phyloP scores from a whole-genome alignment of 2,329 filamentous ascomycete species.

The Pseudocercospora macadamiae region DNA sequence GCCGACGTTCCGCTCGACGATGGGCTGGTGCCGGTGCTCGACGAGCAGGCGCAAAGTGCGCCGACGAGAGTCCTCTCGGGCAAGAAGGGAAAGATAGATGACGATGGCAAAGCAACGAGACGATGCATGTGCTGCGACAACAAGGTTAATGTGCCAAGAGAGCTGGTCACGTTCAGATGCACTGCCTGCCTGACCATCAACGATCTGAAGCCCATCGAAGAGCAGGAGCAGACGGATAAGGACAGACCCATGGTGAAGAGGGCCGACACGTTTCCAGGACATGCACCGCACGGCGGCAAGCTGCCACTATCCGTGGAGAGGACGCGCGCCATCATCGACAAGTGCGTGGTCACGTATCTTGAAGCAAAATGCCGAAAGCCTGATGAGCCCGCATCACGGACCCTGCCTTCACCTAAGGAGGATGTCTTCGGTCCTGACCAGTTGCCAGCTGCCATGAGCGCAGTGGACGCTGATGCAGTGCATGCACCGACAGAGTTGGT shows the following conservation, averaged over 20 bases:
- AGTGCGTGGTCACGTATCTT: conserved; percentile 57
- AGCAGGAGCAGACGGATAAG: conserved; percentile 27
- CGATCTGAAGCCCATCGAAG: conserved; percentile 58
- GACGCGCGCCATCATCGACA: conserved; percentile 61
- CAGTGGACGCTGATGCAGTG: not conserved
- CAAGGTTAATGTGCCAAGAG: conserved; percentile 75
- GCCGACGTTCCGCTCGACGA: conserved; percentile 47
- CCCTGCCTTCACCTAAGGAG: conserved; percentile 11
- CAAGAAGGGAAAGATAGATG: conserved; percentile 37
- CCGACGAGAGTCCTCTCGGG: conserved; percentile 34
- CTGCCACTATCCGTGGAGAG: conserved; percentile 61
- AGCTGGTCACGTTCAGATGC: conserved; percentile 75
- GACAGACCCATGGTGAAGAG: conserved; percentile 21
- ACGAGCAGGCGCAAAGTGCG: conserved; percentile 34
- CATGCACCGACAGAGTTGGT: conserved; percentile 9
- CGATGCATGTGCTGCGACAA: conserved; percentile 86
- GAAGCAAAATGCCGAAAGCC: conserved; percentile 33
- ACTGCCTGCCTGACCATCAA: conserved; percentile 84
- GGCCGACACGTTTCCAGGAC: conserved; percentile 22
- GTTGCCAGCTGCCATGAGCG: conserved; percentile 15
- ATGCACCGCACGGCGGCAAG: conserved; percentile 18
- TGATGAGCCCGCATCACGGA: conserved; percentile 7
- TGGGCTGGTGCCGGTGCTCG: conserved; percentile 45
- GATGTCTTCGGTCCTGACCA: conserved; percentile 23
- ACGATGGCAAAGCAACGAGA: conserved; percentile 64